Conservation (phyloP, 495 filamentous ascomycete genomes). For the Aspergillus asperescens region DNA sequence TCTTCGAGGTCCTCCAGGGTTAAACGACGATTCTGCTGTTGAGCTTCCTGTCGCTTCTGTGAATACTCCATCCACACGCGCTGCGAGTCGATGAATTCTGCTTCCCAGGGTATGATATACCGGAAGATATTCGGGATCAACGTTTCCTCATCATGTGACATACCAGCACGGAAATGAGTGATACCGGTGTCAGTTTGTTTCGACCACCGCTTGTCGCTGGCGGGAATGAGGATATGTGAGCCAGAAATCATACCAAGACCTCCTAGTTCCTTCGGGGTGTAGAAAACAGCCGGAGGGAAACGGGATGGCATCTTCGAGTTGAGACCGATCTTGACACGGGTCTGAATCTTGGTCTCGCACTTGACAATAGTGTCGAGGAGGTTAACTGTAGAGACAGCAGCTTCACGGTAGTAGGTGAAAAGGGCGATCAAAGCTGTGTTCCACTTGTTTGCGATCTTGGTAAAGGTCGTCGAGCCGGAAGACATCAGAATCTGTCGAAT, state of each 20-base stretch:
- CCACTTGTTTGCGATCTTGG: conserved; percentile 99
- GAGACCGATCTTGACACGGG: conserved; percentile 95
- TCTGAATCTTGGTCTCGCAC: conserved; percentile 99
- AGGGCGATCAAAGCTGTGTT: conserved; percentile 97
- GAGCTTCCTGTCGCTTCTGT: conserved; percentile 94
- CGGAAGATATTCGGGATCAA: conserved; percentile 99
- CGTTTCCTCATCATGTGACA: conserved; percentile 98
- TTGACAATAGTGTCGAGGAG: conserved; percentile 98
- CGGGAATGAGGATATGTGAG: conserved; percentile 95
- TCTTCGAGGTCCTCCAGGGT: conserved; percentile 97
- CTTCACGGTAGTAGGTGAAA: conserved; percentile 98
- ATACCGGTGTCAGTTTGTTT: conserved; percentile 97
- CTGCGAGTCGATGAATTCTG: conserved; percentile 98
- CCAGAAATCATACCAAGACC: conserved; percentile 99
- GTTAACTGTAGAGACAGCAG: conserved; percentile 94
- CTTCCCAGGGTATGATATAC: conserved; percentile 99
- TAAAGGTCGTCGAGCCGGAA: conserved; percentile 97
- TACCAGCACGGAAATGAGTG: conserved; percentile 95
- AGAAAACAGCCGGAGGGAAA: conserved; percentile 98
- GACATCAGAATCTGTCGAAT: conserved; percentile 99
- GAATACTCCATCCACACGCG: conserved; percentile 99
- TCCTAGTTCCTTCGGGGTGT: conserved; percentile 97
- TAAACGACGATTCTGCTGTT: conserved; percentile 92
- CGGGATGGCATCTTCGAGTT: conserved; percentile 99
- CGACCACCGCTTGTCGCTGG: conserved; percentile 96